Conservation (phyloP, 345 rosid genomes). For the Noccaea bulbosa region DNA sequence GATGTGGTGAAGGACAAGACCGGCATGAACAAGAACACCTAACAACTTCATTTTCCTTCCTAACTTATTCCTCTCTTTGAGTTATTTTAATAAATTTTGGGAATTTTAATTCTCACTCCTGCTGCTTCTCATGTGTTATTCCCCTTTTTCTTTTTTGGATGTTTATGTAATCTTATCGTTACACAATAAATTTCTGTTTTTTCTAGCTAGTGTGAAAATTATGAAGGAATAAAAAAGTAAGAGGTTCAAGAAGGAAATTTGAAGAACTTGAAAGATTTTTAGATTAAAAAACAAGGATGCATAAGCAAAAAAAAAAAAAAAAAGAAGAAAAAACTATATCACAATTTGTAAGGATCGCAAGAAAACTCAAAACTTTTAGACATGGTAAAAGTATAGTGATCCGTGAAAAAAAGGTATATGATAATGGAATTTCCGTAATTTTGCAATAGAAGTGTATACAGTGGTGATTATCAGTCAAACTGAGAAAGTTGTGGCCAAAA, state of each 20-base stretch:
- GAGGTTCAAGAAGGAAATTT: not conserved
- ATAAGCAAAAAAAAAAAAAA: no score
- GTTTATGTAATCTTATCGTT: constrained; percentile 26
- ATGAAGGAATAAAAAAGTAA: not conserved
- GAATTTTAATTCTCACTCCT: constrained; percentile 21
- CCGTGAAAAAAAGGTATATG: no score
- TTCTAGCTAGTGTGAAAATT: not conserved
- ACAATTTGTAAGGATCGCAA: no score
- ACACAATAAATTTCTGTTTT: not conserved
- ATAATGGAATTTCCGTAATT: no score
- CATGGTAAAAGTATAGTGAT: no score
- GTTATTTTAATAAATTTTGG: constrained; percentile 24
- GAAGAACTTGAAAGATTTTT: no score
- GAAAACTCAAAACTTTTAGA: no score
- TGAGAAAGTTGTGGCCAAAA: not conserved
- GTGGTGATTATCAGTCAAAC: not conserved
- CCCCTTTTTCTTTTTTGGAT: not conserved
- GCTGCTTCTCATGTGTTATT: constrained; percentile 22
- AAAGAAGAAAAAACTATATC: no score
- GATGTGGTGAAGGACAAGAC: constrained; percentile 73
- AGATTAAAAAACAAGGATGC: no score
- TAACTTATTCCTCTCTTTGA: not conserved
- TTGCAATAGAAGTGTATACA: no score
- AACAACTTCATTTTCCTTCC: not conserved
- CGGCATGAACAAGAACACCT: constrained; percentile 52